phyloP scores from a whole-genome alignment of 352 stramenopile genomes.

The Phytophthora multivora region DNA sequence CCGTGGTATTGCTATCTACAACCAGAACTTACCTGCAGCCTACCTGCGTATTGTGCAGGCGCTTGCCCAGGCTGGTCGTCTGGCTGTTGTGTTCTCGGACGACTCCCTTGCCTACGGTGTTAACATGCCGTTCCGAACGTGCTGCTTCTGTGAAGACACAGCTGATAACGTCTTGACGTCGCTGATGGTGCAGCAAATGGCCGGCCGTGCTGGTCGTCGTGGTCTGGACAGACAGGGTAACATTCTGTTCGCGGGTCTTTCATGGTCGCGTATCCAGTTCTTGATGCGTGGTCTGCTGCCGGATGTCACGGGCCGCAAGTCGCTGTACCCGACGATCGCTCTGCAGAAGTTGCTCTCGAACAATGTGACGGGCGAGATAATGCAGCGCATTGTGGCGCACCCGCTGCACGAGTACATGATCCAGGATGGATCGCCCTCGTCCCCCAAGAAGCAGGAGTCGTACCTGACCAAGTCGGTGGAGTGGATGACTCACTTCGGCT shows the following conservation, averaged over 20 bases:
- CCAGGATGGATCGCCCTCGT: conserved; percentile 28
- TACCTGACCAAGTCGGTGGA: conserved; percentile 91
- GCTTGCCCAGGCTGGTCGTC: conserved; percentile 95
- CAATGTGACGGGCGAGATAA: conserved; percentile 91
- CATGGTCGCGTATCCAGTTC: conserved; percentile 95
- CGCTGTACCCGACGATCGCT: conserved; percentile 92
- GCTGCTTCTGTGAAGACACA: conserved; percentile 98
- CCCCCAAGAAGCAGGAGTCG: conserved; percentile 48
- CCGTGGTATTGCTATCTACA: conserved; percentile 98
- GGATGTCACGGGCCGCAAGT: conserved; percentile 93
- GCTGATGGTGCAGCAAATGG: conserved; percentile 99
- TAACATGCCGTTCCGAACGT: conserved; percentile 99
- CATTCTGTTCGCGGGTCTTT: conserved; percentile 95
- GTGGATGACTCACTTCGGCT: conserved; percentile 91
- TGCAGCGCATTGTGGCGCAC: conserved; percentile 86
- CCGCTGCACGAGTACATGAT: conserved; percentile 85
- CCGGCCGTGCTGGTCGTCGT: conserved; percentile 96
- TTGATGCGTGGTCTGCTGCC: conserved; percentile 96
- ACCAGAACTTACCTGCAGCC: conserved; percentile 95
- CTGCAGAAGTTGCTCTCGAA: conserved; percentile 92
- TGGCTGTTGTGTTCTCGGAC: conserved; percentile 98
- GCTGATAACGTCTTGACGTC: conserved; percentile 92
- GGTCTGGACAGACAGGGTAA: conserved; percentile 98
- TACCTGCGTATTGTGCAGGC: conserved; percentile 97
- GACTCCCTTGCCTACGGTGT: conserved; percentile 98